Percentiles rank a stretch among this genome's conserved stretches.
Evolutionary conservation across 2,329 filamentous ascomycete species (phyloP).

Genomic region (Fusarium irregulare): DNA sequence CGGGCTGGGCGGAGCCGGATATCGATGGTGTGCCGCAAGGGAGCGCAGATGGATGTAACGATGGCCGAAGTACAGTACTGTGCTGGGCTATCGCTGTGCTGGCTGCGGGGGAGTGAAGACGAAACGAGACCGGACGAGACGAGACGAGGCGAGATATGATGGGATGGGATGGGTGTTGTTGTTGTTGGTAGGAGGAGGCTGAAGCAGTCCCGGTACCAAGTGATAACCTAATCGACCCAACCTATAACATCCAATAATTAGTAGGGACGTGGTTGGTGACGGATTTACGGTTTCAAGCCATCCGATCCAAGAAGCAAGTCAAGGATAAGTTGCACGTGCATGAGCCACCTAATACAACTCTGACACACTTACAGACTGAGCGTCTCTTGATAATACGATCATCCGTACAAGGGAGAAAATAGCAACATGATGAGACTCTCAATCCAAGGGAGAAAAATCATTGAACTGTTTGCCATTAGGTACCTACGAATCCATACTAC

Average conservation of each 20-base stretch:
- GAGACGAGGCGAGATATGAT: not conserved
- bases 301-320: constrained; percentile 22
- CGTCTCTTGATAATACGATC: not conserved
- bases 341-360: constrained; percentile 28
- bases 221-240: constrained; percentile 29
- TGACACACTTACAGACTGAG: constrained; percentile 10
- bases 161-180: not conserved
- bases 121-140: not conserved
- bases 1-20: constrained; percentile 17
- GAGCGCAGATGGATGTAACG: constrained; percentile 15
- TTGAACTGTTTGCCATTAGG: not conserved
- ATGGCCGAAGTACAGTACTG: constrained; percentile 7
- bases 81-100: not conserved
- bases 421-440: not conserved
- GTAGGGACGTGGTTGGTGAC: constrained; percentile 30
- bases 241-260: not conserved
- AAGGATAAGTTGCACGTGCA: constrained; percentile 40
- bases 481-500: too few species aligned
- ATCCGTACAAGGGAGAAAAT: not conserved
- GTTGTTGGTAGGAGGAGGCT: constrained; percentile 32
- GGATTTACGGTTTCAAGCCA: constrained; percentile 40
- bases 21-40: constrained; percentile 33
- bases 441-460: not conserved
- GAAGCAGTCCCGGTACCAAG: constrained; percentile 20
- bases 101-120: constrained; percentile 7